Evolutionary conservation across 495 filamentous ascomycete genomes (phyloP).

Genomic region (Xylaria acuta): DNA sequence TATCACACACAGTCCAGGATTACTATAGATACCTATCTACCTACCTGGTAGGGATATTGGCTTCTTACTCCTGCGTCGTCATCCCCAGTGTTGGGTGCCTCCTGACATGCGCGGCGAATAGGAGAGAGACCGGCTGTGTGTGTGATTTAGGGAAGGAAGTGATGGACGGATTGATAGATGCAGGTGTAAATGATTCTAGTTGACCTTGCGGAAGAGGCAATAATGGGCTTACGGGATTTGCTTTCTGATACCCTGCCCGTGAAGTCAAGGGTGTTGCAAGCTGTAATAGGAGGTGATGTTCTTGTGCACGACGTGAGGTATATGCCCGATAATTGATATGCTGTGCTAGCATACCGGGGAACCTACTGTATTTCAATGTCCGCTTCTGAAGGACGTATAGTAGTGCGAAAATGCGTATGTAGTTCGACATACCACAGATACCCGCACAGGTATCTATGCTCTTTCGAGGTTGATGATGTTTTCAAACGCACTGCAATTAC

Average conservation of each 20-base stretch:
- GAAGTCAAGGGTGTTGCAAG: background rate
- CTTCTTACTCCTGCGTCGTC: background rate
- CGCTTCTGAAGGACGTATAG: background rate
- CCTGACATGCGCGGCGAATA: background rate
- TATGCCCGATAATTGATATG: background rate
- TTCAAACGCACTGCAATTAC: background rate
- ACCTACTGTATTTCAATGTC: background rate
- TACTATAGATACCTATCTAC: background rate
- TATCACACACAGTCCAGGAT: background rate
- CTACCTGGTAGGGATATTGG: background rate
- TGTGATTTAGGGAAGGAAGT: background rate
- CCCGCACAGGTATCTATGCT: background rate
- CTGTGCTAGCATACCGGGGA: background rate
- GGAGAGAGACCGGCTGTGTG: background rate
- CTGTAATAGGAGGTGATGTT: background rate
- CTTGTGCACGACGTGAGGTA: no score
- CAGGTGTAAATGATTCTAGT: background rate
- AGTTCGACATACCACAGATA: background rate
- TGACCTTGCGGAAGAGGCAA: background rate
- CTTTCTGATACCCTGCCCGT: background rate
- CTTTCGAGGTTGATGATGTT: background rate
- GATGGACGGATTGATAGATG: background rate
- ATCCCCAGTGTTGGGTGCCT: background rate
- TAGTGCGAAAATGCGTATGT: background rate
- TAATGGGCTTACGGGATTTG: background rate